Evolutionary conservation across 2,329 filamentous ascomycete species (phyloP).

Genomic region (Pestalotiopsis sp.): DNA sequence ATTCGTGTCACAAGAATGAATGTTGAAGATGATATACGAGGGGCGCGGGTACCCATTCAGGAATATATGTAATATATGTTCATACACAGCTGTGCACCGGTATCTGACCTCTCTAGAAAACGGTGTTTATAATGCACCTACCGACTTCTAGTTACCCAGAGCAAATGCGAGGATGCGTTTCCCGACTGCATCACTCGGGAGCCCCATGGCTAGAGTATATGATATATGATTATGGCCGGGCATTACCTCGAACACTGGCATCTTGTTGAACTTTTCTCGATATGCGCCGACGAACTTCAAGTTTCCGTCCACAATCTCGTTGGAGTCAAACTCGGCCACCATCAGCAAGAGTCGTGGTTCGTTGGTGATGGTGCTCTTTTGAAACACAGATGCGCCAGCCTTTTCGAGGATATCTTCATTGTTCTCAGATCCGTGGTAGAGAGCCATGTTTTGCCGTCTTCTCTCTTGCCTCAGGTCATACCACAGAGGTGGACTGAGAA

Average conservation of each 20-base stretch:
- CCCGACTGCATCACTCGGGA: background rate
- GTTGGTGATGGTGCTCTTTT: background rate
- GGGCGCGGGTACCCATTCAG: no score
- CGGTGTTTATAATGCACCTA: background rate
- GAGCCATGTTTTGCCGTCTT: slow-evolving; percentile 1
- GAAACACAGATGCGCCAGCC: background rate
- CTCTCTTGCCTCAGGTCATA: background rate
- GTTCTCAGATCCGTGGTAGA: background rate
- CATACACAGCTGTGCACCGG: no score
- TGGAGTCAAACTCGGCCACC: slow-evolving; percentile 6
- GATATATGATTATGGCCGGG: slow-evolving; percentile 6
- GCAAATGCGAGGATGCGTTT: slow-evolving; percentile 13
- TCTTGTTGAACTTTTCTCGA: background rate
- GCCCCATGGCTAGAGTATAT: background rate
- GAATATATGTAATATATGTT: no score
- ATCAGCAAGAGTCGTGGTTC: slow-evolving; percentile 4
- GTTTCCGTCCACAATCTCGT: slow-evolving; percentile 4
- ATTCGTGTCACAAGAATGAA: background rate
- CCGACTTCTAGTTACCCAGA: background rate
- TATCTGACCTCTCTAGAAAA: no score
- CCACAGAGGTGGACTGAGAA: slow-evolving; percentile 4
- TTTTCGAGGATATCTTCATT: slow-evolving; percentile 4
- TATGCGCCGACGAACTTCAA: background rate
- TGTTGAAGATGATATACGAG: no score
- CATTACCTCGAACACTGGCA: slow-evolving; percentile 8